Base-by-base conservation (phyloP, 371 early-diverging fungal species). In the Mortierella sp. region DNA sequence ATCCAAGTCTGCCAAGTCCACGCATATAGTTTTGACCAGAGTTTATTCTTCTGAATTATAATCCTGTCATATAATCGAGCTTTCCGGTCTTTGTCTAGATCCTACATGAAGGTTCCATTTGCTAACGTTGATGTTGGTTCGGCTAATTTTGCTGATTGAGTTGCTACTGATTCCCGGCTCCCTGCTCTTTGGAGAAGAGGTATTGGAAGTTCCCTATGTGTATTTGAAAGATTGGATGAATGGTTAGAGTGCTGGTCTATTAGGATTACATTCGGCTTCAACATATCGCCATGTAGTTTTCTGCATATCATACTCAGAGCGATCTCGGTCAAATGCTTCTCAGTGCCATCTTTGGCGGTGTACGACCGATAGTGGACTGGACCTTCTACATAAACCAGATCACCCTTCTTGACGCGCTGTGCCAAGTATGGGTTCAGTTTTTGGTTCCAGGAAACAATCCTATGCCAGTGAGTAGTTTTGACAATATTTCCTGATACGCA, bases 361-460 rank as follows among this genome's bases (percentile, higher is more conserved):
- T 85, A 93, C 15, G 87, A 85, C 21, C 77, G 85, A 76, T 91
- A 91, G n/a, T 89, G 88, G 53, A 92, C 83, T 19, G 77, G 77
- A 5, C 92, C 92, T 72, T 90, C 91, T 13, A 92, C 89, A 73
- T 87, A 88, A n/a, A 92, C 88, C 57, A 87, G 82, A 67, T 88
- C 89, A 61, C 92, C 90, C 69, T 89, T 89, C 80, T 89, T 89
- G 50, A 89, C 79, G 52, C 84, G 85, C 16, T 80, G 84, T 15
- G 76, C 74, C 57, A 89, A 75, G 84, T 84, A 85, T 22, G 84
- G 82, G 74, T 83, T 83, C 60, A 55, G 66, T 55, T 77, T 79
- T 28, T 83, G 67, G 48, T 84, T 76, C 89, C 89, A 90, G 2
- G 84, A 84, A 21, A 77, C 70, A 64, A 90, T 76, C 32, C 88